phyloP scores from a whole-genome alignment of 2,329 filamentous ascomycete genomes.

The Trichoderma sp. region DNA sequence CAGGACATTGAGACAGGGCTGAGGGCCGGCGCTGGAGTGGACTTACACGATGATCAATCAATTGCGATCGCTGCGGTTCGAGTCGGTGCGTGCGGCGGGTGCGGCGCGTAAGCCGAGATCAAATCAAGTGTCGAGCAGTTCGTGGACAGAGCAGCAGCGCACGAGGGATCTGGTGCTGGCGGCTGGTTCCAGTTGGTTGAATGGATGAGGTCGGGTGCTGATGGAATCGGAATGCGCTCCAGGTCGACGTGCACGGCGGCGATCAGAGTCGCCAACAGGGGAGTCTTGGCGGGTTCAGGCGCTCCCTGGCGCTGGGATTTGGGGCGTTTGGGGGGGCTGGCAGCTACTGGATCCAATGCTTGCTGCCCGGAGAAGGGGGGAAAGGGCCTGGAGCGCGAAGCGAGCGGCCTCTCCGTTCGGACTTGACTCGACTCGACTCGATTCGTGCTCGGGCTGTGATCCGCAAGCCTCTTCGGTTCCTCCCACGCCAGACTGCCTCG shows the following conservation, averaged over 20 bases:
- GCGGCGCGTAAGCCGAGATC: conserved; percentile 4
- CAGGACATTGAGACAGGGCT: not conserved
- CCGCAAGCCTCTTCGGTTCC: not conserved
- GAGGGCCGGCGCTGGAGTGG: not conserved
- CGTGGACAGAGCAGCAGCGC: conserved; percentile 16
- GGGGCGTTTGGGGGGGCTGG: not conserved
- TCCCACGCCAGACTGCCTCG: not conserved
- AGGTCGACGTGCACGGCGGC: conserved; percentile 17
- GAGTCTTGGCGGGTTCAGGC: conserved; percentile 22
- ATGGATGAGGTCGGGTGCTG: not conserved
- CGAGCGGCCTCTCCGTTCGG: not conserved
- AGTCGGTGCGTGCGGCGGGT: not conserved
- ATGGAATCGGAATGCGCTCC: conserved; percentile 25
- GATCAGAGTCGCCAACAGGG: conserved; percentile 23
- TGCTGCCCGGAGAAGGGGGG: conserved; percentile 8
- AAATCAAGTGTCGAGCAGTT: conserved; percentile 14
- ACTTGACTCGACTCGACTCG: not conserved
- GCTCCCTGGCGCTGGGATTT: conserved; percentile 12
- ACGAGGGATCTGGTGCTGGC: not conserved
- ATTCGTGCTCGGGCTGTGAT: not conserved
- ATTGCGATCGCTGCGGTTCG: not conserved
- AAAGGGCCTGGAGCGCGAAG: not conserved
- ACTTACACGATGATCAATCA: conserved; percentile 14
- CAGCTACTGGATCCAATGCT: conserved; percentile 14
- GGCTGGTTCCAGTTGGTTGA: conserved; percentile 6